Evolutionary conservation across 805 yeast species (phyloP).

Genomic region (Lachancea meyersii): DNA sequence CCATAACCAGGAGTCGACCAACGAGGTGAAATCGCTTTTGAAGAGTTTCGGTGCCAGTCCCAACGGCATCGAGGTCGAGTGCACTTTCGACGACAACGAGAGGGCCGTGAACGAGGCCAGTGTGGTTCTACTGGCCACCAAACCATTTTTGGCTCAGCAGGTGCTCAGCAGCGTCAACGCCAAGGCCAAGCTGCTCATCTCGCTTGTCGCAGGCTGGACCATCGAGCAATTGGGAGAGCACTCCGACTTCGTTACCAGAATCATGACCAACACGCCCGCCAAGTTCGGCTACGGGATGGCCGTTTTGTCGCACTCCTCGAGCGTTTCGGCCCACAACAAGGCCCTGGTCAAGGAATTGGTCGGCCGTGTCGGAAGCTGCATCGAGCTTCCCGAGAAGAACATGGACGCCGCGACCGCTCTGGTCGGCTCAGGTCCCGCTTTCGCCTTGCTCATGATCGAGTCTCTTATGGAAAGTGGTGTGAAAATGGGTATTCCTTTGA

Average conservation of each 20-base stretch:
- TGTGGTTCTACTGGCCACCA: constrained; percentile 75
- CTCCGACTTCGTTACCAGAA: constrained; percentile 62
- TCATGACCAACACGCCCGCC: constrained; percentile 98
- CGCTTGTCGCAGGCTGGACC: constrained; percentile 90
- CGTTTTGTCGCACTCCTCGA: constrained; percentile 66
- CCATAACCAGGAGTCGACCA: constrained; percentile 36
- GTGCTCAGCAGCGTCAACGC: constrained; percentile 51
- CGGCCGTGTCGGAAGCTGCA: constrained; percentile 56
- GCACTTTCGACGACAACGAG: constrained; percentile 47
- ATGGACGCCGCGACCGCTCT: constrained; percentile 96
- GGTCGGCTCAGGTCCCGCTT: constrained; percentile 97
- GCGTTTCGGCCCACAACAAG: constrained; percentile 39
- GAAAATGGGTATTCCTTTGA: constrained; percentile 85
- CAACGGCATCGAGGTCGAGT: constrained; percentile 44
- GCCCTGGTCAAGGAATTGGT: constrained; percentile 38
- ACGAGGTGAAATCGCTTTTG: constrained; percentile 45
- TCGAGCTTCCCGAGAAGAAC: constrained; percentile 74
- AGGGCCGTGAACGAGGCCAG: constrained; percentile 59
- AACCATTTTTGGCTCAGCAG: constrained; percentile 71
- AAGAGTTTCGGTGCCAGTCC: constrained; percentile 39
- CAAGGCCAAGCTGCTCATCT: constrained; percentile 56
- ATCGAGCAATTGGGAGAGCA: constrained; percentile 55
- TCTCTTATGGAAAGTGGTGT: constrained; percentile 92
- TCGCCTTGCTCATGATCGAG: constrained; percentile 82
- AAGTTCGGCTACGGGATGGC: constrained; percentile 92